Conservation (phyloP, 148 eudicot species). For the Spergularia marina region DNA sequence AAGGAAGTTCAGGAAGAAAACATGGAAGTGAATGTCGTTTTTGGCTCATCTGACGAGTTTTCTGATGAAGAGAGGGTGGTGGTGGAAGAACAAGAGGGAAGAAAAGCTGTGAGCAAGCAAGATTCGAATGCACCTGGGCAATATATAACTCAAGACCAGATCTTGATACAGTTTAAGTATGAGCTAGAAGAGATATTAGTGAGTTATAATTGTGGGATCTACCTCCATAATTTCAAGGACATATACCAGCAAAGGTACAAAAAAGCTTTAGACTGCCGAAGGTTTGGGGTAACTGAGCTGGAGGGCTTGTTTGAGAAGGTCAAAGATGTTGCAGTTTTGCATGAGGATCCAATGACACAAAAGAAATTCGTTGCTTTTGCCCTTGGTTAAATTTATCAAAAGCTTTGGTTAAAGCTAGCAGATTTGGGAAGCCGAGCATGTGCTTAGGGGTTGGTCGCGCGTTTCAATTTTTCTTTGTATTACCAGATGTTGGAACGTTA, state of each 20-base stretch:
- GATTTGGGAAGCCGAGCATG: constrained; percentile 4
- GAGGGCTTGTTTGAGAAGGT: constrained; percentile 75
- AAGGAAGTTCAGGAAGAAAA: constrained; percentile 50
- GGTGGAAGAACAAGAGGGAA: constrained; percentile 38
- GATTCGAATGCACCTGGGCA: constrained; percentile 12
- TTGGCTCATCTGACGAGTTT: constrained; percentile 70
- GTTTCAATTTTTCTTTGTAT: constrained; percentile 15
- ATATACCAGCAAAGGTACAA: constrained; percentile 84
- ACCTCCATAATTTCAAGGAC: constrained; percentile 57
- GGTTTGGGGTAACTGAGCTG: constrained; percentile 59
- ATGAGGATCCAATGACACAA: constrained; percentile 61
- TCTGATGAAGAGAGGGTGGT: constrained; percentile 72
- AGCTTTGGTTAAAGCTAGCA: constrained; percentile 7
- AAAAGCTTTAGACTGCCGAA: constrained; percentile 47
- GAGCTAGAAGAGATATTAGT: constrained; percentile 94
- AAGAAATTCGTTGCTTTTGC: constrained; percentile 65
- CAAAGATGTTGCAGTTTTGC: constrained; percentile 70
- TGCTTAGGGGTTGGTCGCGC: constrained; percentile 9
- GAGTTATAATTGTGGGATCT: constrained; percentile 66
- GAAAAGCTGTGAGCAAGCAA: constrained; percentile 23
- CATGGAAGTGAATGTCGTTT: constrained; percentile 30
- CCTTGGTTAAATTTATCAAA: constrained; percentile 29
- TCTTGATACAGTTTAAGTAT: constrained; percentile 49
- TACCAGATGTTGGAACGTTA: constrained; percentile 30
- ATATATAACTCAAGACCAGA: constrained; percentile 29